Percentiles rank a stretch among this genome's conserved stretches.
phyloP scores from a whole-genome alignment of 179 eudicot genomes.

The Monotropa hypopitys region DNA sequence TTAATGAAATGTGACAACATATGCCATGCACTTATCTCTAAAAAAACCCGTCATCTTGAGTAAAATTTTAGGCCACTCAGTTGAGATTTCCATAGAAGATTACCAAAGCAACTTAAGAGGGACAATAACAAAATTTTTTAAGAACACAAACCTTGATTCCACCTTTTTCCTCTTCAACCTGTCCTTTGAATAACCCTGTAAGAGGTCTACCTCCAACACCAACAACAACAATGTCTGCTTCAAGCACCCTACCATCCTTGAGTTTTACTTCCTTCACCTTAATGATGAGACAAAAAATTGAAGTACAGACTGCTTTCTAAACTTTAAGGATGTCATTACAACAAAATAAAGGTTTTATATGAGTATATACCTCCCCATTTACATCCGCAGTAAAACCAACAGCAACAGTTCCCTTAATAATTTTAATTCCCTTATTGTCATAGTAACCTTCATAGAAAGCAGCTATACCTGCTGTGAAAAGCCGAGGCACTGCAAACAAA shows the following conservation, averaged over 20 bases:
- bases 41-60: background rate
- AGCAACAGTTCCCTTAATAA: conserved; percentile 91
- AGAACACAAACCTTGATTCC: conserved; percentile 68
- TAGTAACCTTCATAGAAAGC: conserved; percentile 84
- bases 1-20: background rate
- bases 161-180: conserved; percentile 89
- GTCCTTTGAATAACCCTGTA: conserved; percentile 70
- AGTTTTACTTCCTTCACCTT: conserved; percentile 81
- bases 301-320: background rate
- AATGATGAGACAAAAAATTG: conserved; percentile 1
- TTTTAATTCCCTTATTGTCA: conserved; percentile 64
- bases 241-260: conserved; percentile 82
- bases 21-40: background rate
- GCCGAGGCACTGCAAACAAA: conserved; percentile 83
- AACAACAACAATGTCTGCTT: conserved; percentile 90
- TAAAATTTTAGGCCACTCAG: background rate
- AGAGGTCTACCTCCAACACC: conserved; percentile 97
- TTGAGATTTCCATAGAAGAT: background rate
- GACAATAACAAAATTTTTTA: background rate
- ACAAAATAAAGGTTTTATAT: background rate
- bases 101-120: background rate
- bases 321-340: background rate
- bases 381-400: conserved; percentile 51
- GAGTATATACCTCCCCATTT: conserved; percentile 56
- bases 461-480: conserved; percentile 89